phyloP scores from a whole-genome alignment of 352 stramenopile species.

The Pythium rishiriense region DNA sequence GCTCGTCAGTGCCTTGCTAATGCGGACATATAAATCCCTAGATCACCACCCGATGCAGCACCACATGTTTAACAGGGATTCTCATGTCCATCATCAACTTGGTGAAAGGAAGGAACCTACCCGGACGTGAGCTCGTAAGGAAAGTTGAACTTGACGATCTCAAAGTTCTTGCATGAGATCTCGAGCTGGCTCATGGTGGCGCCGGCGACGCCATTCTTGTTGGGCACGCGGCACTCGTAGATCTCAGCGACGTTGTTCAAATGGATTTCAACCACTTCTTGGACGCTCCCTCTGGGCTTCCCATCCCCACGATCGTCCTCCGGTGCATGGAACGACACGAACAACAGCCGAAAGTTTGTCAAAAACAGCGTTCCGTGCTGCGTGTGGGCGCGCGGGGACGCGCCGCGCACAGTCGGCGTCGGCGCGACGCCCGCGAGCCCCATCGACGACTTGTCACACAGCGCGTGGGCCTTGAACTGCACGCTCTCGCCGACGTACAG shows the following conservation, averaged over 20 bases:
- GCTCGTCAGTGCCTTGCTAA: slow-evolving; percentile 54
- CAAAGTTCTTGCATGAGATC: slow-evolving; percentile 87
- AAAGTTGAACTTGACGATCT: slow-evolving; percentile 80
- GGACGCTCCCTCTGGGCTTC: slow-evolving; percentile 6
- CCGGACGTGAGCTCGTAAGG: slow-evolving; percentile 58
- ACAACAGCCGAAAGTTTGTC: slow-evolving; percentile 70
- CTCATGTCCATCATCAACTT: not conserved
- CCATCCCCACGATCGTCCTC: slow-evolving; percentile 8
- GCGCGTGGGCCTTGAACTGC: slow-evolving; percentile 70
- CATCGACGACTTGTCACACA: slow-evolving; percentile 60
- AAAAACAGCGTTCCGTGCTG: slow-evolving; percentile 74
- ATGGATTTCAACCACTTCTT: slow-evolving; percentile 62
- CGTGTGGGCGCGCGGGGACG: slow-evolving; percentile 20
- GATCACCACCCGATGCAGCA: not conserved
- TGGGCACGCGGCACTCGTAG: slow-evolving; percentile 49
- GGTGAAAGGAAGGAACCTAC: slow-evolving; percentile 24
- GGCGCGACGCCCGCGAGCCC: slow-evolving; percentile 34
- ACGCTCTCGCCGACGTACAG: slow-evolving; percentile 69
- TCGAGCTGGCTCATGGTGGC: slow-evolving; percentile 66
- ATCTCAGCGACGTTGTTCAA: slow-evolving; percentile 80
- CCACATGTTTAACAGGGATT: not conserved
- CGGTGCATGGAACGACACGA: slow-evolving; percentile 66
- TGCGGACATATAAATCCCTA: slow-evolving; percentile 67
- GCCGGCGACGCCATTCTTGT: slow-evolving; percentile 29
- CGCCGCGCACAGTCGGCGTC: not conserved